Base-by-base conservation (phyloP, 352 stramenopile species). In the Pythium brassicae region DNA sequence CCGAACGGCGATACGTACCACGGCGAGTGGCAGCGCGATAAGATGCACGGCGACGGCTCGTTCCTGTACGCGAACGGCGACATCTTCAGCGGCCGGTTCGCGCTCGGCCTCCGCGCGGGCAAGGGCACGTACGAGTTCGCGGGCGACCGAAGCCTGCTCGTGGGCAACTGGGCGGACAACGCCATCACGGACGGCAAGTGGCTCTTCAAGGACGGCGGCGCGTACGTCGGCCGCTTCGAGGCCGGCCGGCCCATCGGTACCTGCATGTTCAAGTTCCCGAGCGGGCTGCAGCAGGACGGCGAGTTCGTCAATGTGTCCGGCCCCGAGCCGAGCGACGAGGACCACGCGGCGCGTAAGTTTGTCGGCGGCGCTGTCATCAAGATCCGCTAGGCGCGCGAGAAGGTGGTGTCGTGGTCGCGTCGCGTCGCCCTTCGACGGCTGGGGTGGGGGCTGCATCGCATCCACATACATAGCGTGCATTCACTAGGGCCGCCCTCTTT, bases 51-150 rank as follows among this genome's bases (percentile, higher is more conserved):
- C 15, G 83, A 97, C 45, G 92, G 92, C 3, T 97, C 92, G 43
- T 95, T 86, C 69, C 78, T 89, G 60, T 98, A 98, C 55, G 87
- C 87, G 52, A 96, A 94, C 49, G 83, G 82, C 37, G 91, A 97
- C 59, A 97, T 97, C 57, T 97, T 94, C 63, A 95, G 79, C 27
- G 91, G 91, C 40, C 78, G 63, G 15, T 97, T 91, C 51, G 78
- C 82, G 17, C 59, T 54, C 39, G 87, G 87, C 50, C 88, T 95
- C 55, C 95, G 92, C 49, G 68, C 74, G 1, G 91, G 91, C 27
- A 77, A 93, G 57, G 91, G 89, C 42, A 94, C 82, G 56, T 97
- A 97, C 71, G 87, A 97, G 59, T 97, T 88, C 47, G 80, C 74
- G 2, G 64, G 35, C 12, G 87, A 96, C 69, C 82, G 86, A 50